Evolutionary conservation across 148 eudicot species (phyloP), one percentile per base, ranked within the genome.

Genomic region (Camellia sinensis): DNA sequence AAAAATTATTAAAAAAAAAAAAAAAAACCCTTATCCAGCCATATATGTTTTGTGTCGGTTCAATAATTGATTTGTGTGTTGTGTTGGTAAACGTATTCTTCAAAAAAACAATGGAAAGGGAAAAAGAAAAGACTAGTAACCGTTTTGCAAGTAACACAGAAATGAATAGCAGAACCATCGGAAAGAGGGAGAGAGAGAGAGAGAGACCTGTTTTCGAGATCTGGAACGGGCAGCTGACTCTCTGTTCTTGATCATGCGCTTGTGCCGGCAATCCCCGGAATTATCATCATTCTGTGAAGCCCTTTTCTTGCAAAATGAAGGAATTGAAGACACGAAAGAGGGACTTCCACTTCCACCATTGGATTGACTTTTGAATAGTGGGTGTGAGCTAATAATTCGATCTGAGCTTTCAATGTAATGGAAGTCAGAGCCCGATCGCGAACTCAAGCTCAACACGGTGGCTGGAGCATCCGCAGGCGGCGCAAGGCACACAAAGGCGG

Each of bases 181-280:
- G 5, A n/a, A 43, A 45, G 61, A 70, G 21, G 48, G 52, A 69
- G 53, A 62, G 52, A 60, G 71, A 19, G 67, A 29, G 60, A 69
- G 50, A 41, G 41, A 12, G 15, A 37, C 94, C 95, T 89, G 92
- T 79, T 88, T 80, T 60, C 97, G 84, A 74, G 94, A 90, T 61
- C 97, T 83, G 17, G 97, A 93, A 19, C 95, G 83, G 67, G 90
- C 92, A 60, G 97, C 97, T 0, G 97, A 93, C 82, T 93, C 95
- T 61, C 95, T 67, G 74, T 93, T 93, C 86, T 93, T 91, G 80
- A 93, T 90, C 91, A 87, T 85, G 52, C 97, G 90, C 75, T 89
- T 91, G 82, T 84, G 81, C 7, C 86, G 76, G 1, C 85, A 85
- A 52, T 92, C 89, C 60, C 76, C 83, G 59, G 81, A 53, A 61